These are phyloP conservation scores for Microascus cirrosus DNA, from an alignment of 2,329 filamentous ascomycete species.

Conservation along the genomic window DNA sequence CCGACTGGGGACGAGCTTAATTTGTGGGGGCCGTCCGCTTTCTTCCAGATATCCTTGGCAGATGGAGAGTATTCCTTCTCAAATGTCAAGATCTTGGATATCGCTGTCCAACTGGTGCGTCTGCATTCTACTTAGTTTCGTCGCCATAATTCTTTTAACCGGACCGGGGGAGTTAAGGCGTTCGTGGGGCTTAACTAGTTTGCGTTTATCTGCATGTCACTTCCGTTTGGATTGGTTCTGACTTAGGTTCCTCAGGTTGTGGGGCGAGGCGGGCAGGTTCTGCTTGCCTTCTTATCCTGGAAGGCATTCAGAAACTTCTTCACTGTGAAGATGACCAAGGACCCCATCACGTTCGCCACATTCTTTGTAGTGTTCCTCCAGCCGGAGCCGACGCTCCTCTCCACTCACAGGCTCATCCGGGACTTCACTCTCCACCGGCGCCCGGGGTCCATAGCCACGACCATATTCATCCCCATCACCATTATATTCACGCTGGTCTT, in stretches of 20 bases:
- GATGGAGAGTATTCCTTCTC: constrained; percentile 14
- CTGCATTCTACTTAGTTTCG: no score
- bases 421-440: not conserved
- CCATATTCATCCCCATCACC: constrained; percentile 12
- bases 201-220: no score
- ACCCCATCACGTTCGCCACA: not conserved
- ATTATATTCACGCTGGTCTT: constrained; percentile 15
- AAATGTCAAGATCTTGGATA: constrained; percentile 14
- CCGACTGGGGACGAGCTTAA: not conserved
- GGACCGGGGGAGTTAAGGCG: no score
- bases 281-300: constrained; percentile 16
- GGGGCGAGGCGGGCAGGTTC: constrained; percentile 15
- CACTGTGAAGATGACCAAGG: constrained; percentile 12
- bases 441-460: not conserved
- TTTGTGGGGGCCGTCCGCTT: not conserved
- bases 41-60: constrained; percentile 8
- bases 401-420: not conserved
- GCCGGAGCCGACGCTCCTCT: not conserved
- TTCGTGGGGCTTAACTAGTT: no score
- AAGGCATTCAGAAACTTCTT: constrained; percentile 14
- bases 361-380: not conserved
- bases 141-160: no score
- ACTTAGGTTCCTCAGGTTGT: constrained; percentile 11
- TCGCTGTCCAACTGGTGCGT: constrained; percentile 15
- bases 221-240: no score